Percentiles rank a stretch among this genome's conserved stretches.
Conservation (phyloP, 2,329 filamentous ascomycete species). For the Elsinoe perseae region DNA sequence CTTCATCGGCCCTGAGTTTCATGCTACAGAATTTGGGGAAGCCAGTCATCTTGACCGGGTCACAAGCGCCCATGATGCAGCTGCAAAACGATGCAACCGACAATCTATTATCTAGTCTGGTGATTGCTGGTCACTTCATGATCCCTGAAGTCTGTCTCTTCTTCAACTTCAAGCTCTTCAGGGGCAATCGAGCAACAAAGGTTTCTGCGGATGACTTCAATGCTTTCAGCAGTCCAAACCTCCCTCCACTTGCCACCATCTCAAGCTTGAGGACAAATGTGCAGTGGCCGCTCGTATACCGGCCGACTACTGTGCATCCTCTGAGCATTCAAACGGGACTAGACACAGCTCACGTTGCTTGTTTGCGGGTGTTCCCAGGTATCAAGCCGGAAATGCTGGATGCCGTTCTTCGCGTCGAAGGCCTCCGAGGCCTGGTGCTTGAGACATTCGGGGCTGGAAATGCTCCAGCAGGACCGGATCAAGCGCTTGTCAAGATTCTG, state of each 20-base stretch:
- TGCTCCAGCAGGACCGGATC: constrained; percentile 73
- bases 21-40: constrained; percentile 89
- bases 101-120: constrained; percentile 79
- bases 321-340: constrained; percentile 68
- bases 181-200: constrained; percentile 82
- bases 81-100: constrained; percentile 87
- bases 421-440: constrained; percentile 71
- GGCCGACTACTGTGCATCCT: constrained; percentile 64
- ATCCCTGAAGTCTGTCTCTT: constrained; percentile 90
- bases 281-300: constrained; percentile 67
- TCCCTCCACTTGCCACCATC: constrained; percentile 70
- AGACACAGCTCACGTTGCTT: constrained; percentile 82
- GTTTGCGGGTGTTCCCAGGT: constrained; percentile 81
- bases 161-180: constrained; percentile 85
- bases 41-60: constrained; percentile 72
- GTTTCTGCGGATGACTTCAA: constrained; percentile 78
- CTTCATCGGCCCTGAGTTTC: constrained; percentile 82
- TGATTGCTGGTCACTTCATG: constrained; percentile 85
- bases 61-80: constrained; percentile 72
- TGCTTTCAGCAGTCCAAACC: constrained; percentile 84
- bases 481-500: constrained; percentile 69
- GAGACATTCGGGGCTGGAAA: constrained; percentile 94
- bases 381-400: constrained; percentile 93
- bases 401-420: constrained; percentile 68
- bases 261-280: constrained; percentile 74